Evolutionary conservation across 2,329 filamentous ascomycete genomes (phyloP).

Genomic region (Elsinoe fawcettii): DNA sequence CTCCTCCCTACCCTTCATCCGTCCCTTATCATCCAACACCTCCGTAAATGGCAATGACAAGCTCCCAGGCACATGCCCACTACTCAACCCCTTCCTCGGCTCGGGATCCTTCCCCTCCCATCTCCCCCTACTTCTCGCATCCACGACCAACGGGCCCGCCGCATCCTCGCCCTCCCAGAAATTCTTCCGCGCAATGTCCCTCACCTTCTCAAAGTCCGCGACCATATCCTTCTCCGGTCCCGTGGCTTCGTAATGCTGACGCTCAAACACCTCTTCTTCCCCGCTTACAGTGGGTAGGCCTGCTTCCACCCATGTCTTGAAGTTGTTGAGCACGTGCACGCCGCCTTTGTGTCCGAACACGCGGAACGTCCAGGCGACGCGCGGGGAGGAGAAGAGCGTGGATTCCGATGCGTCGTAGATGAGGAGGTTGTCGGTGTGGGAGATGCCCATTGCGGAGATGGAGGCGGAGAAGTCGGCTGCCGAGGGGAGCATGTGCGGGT

Average conservation of each 20-base stretch:
- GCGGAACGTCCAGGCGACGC: slow-evolving; percentile 87
- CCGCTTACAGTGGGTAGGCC: slow-evolving; percentile 78
- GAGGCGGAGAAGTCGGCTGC: slow-evolving; percentile 73
- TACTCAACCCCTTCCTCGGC: slow-evolving; percentile 72
- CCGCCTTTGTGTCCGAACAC: slow-evolving; percentile 74
- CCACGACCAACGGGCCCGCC: slow-evolving; percentile 59
- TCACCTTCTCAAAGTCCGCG: slow-evolving; percentile 73
- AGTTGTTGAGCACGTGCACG: slow-evolving; percentile 92
- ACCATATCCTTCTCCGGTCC: slow-evolving; percentile 54
- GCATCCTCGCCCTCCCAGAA: slow-evolving; percentile 81
- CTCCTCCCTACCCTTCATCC: slow-evolving; percentile 63
- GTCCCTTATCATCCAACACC: slow-evolving; percentile 76
- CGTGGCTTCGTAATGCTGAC: slow-evolving; percentile 37
- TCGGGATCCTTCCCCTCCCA: slow-evolving; percentile 80
- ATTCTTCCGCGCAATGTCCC: slow-evolving; percentile 63
- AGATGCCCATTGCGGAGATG: slow-evolving; percentile 83
- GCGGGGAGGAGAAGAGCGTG: slow-evolving; percentile 87
- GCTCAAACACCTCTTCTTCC: slow-evolving; percentile 45
- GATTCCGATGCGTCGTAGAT: slow-evolving; percentile 89
- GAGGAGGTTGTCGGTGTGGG: slow-evolving; percentile 79
- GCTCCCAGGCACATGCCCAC: slow-evolving; percentile 85
- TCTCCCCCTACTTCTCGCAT: slow-evolving; percentile 71
- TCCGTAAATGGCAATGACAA: slow-evolving; percentile 73
- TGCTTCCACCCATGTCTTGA: slow-evolving; percentile 83
- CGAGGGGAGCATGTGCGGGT: slow-evolving; percentile 92